A percentile compares a stretch with the other conserved stretches of the same genome.
Evolutionary conservation across 2,329 filamentous ascomycete species (phyloP).

Genomic region (Parasarocladium wereldwijsianum): DNA sequence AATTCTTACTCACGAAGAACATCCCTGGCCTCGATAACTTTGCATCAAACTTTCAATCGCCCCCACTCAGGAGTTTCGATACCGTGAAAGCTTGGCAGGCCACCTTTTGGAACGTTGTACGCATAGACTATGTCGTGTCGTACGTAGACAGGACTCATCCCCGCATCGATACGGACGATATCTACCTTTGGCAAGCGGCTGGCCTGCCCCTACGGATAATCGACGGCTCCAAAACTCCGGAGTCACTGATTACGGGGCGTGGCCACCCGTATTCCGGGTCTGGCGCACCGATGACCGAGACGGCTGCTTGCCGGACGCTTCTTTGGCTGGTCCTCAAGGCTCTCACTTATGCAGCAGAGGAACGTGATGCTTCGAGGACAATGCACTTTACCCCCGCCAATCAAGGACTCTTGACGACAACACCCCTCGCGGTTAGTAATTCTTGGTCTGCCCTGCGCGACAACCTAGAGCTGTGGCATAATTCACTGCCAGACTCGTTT

Average conservation of each 20-base stretch:
- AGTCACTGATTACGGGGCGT: conserved; percentile 3
- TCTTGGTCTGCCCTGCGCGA: conserved; percentile 4
- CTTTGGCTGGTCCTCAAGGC: conserved; percentile 8
- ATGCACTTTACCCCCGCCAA: conserved; percentile 3
- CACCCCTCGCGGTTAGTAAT: conserved; percentile 1
- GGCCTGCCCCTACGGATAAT: conserved; percentile 6
- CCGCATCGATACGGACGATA: conserved; percentile 6
- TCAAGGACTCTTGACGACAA: background rate
- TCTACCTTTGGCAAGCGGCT: conserved; percentile 8
- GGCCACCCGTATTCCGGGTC: background rate
- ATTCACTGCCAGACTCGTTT: conserved; percentile 7
- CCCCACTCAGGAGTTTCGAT: conserved; percentile 4
- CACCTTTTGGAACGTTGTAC: conserved; percentile 9
- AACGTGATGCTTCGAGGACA: conserved; percentile 2
- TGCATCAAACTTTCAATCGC: conserved; percentile 1
- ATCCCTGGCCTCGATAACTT: conserved; percentile 2
- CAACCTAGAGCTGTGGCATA: conserved; percentile 7
- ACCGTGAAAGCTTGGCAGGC: conserved; percentile 8
- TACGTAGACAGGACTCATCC: conserved; percentile 6
- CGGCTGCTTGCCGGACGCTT: conserved; percentile 7
- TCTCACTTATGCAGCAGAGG: conserved; percentile 5
- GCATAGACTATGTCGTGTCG: conserved; percentile 8
- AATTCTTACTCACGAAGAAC: conserved; percentile 6
- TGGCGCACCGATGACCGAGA: conserved; percentile 7
- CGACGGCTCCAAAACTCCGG: conserved; percentile 5